A percentile compares a stretch with the other conserved stretches of the same genome.
Evolutionary conservation across 371 early-diverging fungal species (phyloP).

Genomic region (Circinella umbellata): DNA sequence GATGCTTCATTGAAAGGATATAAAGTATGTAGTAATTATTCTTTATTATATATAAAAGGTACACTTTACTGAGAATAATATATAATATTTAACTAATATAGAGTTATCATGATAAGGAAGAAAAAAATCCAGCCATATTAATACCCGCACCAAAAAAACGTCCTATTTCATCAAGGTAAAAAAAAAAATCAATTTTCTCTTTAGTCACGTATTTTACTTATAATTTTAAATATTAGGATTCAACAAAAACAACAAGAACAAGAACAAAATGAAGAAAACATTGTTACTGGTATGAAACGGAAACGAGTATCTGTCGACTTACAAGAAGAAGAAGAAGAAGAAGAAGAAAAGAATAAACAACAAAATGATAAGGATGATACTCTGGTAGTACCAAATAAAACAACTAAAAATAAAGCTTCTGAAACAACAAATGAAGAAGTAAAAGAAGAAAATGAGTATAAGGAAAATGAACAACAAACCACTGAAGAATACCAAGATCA

Average conservation of each 20-base stretch:
- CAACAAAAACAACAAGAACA: too few relatives aligned
- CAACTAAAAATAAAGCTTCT: not conserved
- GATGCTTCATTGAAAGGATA: conserved; percentile 61
- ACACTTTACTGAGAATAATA: not conserved
- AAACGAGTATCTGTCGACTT: not conserved
- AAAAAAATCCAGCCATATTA: conserved; percentile 10
- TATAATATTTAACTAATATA: not conserved
- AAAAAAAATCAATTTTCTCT: not conserved
- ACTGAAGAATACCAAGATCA: not conserved
- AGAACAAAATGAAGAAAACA: not conserved
- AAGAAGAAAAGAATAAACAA: not conserved
- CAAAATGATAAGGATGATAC: not conserved
- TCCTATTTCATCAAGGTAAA: not conserved
- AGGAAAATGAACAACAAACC: not conserved
- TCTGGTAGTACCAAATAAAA: too few relatives aligned
- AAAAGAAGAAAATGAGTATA: conserved; percentile 7
- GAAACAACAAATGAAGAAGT: not conserved
- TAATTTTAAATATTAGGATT: too few relatives aligned
- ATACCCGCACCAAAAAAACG: conserved; percentile 13
- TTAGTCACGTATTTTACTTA: too few relatives aligned
- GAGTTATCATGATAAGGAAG: conserved; percentile 15
- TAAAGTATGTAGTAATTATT: conserved; percentile 5
- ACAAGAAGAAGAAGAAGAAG: not conserved
- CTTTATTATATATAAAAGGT: not conserved
- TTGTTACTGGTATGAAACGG: not conserved